Evolutionary conservation across 1,284 basidiomycete genomes (phyloP).

Genomic region (Xerocomus minutiporus): DNA sequence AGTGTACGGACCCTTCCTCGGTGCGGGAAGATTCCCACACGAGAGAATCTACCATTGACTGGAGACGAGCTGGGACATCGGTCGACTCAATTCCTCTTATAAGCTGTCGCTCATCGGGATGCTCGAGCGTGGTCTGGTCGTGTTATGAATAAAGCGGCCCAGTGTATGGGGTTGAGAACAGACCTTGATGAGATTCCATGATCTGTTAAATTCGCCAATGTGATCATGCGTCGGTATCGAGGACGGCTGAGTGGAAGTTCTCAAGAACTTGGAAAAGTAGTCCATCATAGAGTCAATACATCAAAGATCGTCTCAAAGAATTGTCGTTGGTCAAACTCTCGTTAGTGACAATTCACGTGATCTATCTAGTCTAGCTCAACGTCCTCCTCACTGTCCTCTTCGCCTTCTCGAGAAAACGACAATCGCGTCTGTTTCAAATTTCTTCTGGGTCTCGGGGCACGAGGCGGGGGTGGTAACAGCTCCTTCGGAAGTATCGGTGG

Average conservation of each 20-base stretch:
- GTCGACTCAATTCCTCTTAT: conserved; percentile 79
- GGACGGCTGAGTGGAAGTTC: conserved; percentile 45
- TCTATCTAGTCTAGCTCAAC: not conserved
- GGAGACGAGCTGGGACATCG: conserved; percentile 71
- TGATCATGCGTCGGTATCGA: conserved; percentile 58
- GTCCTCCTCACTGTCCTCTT: not conserved
- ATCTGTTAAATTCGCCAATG: conserved; percentile 65
- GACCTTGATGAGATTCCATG: conserved; percentile 72
- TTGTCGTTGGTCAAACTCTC: not conserved
- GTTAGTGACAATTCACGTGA: conserved; percentile 19
- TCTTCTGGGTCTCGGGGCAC: conserved; percentile 1
- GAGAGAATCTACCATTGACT: conserved; percentile 83
- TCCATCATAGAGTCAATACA: conserved; percentile 49
- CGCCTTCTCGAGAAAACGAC: conserved; percentile 10
- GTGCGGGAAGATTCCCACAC: conserved; percentile 80
- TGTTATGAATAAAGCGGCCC: conserved; percentile 3
- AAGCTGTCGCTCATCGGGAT: conserved; percentile 80
- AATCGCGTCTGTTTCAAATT: conserved; percentile 23
- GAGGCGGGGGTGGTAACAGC: conserved; percentile 13
- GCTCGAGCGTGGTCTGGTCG: conserved; percentile 64
- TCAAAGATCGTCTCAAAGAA: not conserved
- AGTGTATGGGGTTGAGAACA: conserved; percentile 3
- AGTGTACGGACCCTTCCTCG: conserved; percentile 72
- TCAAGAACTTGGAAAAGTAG: conserved; percentile 79
- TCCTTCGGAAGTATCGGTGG: conserved; percentile 34